phyloP scores from a whole-genome alignment of 2,329 filamentous ascomycete species.

The Trichoderma sp. region DNA sequence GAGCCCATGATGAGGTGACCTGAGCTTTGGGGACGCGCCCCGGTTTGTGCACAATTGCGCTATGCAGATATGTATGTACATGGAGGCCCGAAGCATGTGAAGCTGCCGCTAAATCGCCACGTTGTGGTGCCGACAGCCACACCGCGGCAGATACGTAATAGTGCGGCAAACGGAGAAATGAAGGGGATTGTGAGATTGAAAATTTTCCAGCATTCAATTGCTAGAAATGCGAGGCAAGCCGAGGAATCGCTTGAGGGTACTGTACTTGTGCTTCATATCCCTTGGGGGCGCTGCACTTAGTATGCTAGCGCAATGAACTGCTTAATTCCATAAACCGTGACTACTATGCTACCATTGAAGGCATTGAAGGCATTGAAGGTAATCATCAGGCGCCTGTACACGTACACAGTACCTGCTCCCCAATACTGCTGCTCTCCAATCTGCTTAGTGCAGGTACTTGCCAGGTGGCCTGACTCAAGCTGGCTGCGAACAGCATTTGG shows the following conservation, averaged over 20 bases:
- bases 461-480: constrained; percentile 6
- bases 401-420: background rate
- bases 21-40: constrained; percentile 6
- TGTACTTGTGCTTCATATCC: background rate
- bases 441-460: background rate
- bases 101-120: constrained; percentile 5
- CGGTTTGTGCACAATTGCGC: background rate
- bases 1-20: background rate
- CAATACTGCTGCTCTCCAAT: background rate
- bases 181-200: background rate
- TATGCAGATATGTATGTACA: background rate
- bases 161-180: constrained; percentile 4
- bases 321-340: constrained; percentile 1
- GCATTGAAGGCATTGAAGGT: too few species aligned
- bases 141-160: constrained; percentile 12
- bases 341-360: too few species aligned
- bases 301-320: background rate
- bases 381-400: background rate
- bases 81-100: constrained; percentile 2
- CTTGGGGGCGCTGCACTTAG: background rate
- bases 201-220: background rate
- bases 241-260: background rate
- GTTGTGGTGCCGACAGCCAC: constrained; percentile 4
- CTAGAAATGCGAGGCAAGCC: background rate
- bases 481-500: background rate